Conservation (phyloP, 306 rosid genomes). For the Cyamopsis tetragonoloba region DNA sequence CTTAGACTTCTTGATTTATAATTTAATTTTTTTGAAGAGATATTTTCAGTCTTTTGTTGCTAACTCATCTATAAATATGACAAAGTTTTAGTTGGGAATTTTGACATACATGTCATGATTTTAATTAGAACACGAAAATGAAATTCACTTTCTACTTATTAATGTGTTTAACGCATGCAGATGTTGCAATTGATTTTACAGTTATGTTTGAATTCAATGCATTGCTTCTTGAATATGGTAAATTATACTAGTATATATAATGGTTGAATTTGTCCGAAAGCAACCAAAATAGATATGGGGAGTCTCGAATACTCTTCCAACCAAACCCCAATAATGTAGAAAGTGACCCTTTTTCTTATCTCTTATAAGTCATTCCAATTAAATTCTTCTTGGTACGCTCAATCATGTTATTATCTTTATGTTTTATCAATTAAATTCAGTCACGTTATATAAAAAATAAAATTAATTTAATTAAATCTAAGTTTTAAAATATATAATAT, state of each 20-base stretch:
- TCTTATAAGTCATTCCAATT: constrained; percentile 3
- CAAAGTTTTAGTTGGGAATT: not conserved
- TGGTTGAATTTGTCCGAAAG: constrained; percentile 37
- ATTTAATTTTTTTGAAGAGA: not conserved
- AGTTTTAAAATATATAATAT: too few species aligned
- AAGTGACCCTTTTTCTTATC: constrained; percentile 28
- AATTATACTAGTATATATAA: too few species aligned
- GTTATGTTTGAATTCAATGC: constrained; percentile 24
- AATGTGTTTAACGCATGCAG: constrained; percentile 40
- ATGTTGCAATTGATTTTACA: constrained; percentile 33
- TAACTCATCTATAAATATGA: not conserved
- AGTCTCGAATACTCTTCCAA: constrained; percentile 29
- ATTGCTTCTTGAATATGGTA: constrained; percentile 17
- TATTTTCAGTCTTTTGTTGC: not conserved
- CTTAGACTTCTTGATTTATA: not conserved
- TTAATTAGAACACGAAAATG: too few species aligned
- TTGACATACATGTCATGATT: too few species aligned
- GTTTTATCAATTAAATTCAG: too few species aligned
- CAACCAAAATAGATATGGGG: constrained; percentile 23
- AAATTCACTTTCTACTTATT: not conserved
- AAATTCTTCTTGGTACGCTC: too few species aligned
- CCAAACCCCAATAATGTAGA: constrained; percentile 23
- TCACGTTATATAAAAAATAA: too few species aligned
- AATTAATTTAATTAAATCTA: too few species aligned
- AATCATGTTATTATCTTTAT: too few species aligned